Base-by-base conservation (phyloP, 2,329 filamentous ascomycete genomes). In the Ascochyta fabae region DNA sequence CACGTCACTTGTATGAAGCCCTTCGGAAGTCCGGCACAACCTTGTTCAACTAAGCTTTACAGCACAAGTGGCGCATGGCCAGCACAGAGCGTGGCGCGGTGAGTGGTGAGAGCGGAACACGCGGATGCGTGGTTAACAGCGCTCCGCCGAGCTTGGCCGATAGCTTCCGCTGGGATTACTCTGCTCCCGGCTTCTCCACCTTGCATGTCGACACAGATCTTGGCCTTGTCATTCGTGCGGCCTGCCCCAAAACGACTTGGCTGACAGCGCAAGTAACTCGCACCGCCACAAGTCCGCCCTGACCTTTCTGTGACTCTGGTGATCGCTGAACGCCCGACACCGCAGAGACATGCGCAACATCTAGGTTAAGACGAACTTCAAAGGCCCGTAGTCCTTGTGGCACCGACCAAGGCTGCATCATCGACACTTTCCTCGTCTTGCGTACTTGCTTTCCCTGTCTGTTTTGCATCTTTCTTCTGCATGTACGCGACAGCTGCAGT, bases 401-500 rank as follows among this genome's bases (percentile, higher is more conserved):
- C 46, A 34, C 42, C 42, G 10, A 55, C 22, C 23, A 56, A 16
- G n/a, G 46, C 15, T 16, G 52, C 33, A 24, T 48, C 38, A 8
- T 48, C 50, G 4, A 50, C 38, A 8, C 44, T 50, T 26, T 60
- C 60, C 22, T 54, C 56, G 43, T 65, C 56, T 10, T 40, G 49
- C 3, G 31, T 27, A 3, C 15, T 38, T 22, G 41, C 41, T 13
- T 49, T 51, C 1, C 33, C 41, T 29, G 50, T 53, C 35, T 53
- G 58, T 23, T 39, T 61, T 26, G 35, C 22, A 26, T 65, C 62
- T 36, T 43, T 54, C 43, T 57, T 63, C 23, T 58, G 51, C 60
- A 63, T 56, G 16, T 41, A 61, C 8, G 62, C 60, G 44, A 65
- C 41, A 3, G 52, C 24, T 16, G 36, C 58, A 3, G 60, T 63